Percentiles rank a stretch among this genome's conserved stretches.
Conservation (phyloP, 2,329 filamentous ascomycete species). For the Ophiostoma ulmi region DNA sequence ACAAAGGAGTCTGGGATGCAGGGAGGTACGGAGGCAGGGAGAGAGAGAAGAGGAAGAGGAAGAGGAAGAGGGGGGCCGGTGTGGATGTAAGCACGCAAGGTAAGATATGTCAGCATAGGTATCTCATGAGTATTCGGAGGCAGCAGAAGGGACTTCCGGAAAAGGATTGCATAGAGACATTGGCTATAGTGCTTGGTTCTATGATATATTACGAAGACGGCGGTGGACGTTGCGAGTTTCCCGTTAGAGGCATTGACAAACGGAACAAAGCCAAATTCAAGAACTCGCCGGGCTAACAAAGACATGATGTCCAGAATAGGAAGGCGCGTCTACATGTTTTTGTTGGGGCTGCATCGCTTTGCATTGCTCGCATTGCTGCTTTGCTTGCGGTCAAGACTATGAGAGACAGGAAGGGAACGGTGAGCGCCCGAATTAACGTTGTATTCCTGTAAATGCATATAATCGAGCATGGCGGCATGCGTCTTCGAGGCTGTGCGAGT, state of each 20-base stretch:
- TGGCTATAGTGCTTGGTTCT: neutral
- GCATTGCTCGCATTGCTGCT: constrained; percentile 18
- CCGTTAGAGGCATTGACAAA: neutral
- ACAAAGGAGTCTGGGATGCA: neutral
- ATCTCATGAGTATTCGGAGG: neutral
- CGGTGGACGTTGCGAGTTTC: constrained; percentile 9
- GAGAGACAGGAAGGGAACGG: neutral
- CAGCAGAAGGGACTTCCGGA: neutral
- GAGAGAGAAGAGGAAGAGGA: neutral
- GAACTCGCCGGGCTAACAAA: neutral
- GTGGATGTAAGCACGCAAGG: neutral
- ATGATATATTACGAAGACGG: neutral
- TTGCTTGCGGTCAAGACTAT: constrained; percentile 1
- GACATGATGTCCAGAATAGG: constrained; percentile 2
- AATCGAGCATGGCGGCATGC: neutral
- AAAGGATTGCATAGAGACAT: neutral
- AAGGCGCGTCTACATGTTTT: neutral
- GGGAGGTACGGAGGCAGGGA: neutral
- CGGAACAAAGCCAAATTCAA: neutral
- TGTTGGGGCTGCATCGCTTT: constrained; percentile 3
- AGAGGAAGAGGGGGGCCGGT: neutral
- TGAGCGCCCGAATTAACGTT: neutral
- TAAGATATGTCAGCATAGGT: neutral
- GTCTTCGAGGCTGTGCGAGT: constrained; percentile 1
- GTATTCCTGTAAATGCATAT: neutral